Percentiles rank a stretch among this genome's conserved stretches.
Evolutionary conservation across 192 early-diverging fungal genomes (phyloP).

Genomic region (Powellomyces hirtus): DNA sequence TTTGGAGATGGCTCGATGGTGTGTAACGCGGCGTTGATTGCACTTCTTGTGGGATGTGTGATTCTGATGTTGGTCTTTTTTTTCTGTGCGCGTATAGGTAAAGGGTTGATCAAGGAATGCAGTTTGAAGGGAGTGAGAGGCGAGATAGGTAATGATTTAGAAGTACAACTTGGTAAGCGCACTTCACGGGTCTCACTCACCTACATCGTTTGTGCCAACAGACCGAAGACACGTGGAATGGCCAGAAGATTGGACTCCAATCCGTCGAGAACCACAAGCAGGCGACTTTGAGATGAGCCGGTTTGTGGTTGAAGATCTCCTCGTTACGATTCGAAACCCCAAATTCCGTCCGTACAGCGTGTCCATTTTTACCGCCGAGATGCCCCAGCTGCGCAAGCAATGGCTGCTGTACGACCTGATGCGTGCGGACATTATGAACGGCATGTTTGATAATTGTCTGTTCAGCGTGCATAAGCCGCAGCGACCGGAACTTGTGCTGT

Average conservation of each 20-base stretch:
- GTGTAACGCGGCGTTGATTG: conserved; percentile 41
- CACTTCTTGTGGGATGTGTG: not conserved
- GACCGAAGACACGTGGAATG: conserved; percentile 80
- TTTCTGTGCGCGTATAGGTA: no score
- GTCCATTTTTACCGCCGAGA: conserved; percentile 80
- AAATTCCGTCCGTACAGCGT: conserved; percentile 84
- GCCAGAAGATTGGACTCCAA: conserved; percentile 65
- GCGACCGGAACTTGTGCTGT: conserved; percentile 44
- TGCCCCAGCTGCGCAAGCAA: conserved; percentile 82
- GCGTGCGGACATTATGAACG: conserved; percentile 83
- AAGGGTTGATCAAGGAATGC: conserved; percentile 71
- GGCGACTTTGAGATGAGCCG: conserved; percentile 84
- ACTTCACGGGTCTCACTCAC: not conserved
- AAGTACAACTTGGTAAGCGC: no score
- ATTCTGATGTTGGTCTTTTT: not conserved
- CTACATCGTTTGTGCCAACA: no score
- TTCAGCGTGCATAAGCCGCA: conserved; percentile 92
- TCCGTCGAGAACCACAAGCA: conserved; percentile 59
- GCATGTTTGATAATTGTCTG: conserved; percentile 91
- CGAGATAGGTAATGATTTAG: conserved; percentile 53
- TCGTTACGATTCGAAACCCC: conserved; percentile 82
- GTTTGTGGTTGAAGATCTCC: conserved; percentile 80
- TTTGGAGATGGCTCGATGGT: conserved; percentile 89
- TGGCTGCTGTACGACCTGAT: conserved; percentile 91
- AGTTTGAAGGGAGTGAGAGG: conserved; percentile 86